Evolutionary conservation across 2,329 filamentous ascomycete species (phyloP).

Genomic region (Pseudogymnoascus sp.): DNA sequence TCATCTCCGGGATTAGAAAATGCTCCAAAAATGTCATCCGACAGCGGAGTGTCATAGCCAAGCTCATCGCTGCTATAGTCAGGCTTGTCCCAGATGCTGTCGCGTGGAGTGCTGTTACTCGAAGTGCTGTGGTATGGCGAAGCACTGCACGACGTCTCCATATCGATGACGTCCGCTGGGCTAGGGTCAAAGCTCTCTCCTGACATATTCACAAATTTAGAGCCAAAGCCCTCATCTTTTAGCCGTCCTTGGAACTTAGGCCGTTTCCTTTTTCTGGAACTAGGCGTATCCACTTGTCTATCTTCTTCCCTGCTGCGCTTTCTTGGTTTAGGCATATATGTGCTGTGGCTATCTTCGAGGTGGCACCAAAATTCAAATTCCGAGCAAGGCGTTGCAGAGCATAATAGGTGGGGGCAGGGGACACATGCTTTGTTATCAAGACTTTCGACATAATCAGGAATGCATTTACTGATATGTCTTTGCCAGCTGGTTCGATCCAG

Average conservation of each 20-base stretch:
- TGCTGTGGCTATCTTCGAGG: not conserved
- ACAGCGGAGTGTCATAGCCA: constrained; percentile 14
- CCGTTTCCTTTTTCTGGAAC: not conserved
- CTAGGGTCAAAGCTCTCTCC: constrained; percentile 10
- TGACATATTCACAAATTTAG: not conserved
- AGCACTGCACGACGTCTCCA: constrained; percentile 11
- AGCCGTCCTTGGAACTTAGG: not conserved
- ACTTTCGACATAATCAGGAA: not conserved
- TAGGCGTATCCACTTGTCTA: not conserved
- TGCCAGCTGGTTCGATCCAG: not conserved
- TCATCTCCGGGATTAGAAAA: constrained; percentile 12
- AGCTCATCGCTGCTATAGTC: constrained; percentile 9
- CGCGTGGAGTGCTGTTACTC: constrained; percentile 4
- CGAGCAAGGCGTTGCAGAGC: not conserved
- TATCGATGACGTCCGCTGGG: constrained; percentile 10
- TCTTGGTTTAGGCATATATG: not conserved
- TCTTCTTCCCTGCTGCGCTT: not conserved
- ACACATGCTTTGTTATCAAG: not conserved
- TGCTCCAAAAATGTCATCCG: constrained; percentile 13
- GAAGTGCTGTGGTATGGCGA: constrained; percentile 11
- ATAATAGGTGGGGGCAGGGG: not conserved
- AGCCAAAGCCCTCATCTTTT: not conserved
- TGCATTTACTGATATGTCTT: not conserved
- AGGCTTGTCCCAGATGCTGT: constrained; percentile 12
- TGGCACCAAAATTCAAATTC: not conserved